Evolutionary conservation across 106 monocot species (phyloP).

Genomic region (Dendrobium nobile): DNA sequence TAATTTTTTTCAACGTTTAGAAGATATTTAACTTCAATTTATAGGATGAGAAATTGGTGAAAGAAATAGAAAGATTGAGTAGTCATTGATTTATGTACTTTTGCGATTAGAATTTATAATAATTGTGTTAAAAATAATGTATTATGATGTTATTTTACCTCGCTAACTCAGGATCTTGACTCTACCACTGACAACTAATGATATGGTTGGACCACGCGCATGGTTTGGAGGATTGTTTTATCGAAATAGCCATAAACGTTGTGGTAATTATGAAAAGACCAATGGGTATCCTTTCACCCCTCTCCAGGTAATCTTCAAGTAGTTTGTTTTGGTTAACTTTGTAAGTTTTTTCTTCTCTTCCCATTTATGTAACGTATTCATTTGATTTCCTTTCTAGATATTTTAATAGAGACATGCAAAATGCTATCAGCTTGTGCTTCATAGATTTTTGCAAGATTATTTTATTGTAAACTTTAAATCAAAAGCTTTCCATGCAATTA

Average conservation of each 20-base stretch:
- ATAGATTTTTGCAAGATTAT: neutral
- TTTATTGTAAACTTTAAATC: neutral
- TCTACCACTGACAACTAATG: constrained; percentile 30
- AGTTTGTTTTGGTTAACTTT: neutral
- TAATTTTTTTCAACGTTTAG: neutral
- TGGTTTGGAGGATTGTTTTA: constrained; percentile 55
- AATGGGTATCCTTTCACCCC: constrained; percentile 30
- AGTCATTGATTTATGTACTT: neutral
- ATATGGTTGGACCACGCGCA: constrained; percentile 61
- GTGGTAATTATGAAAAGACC: constrained; percentile 18
- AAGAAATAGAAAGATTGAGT: neutral
- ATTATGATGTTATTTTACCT: neutral
- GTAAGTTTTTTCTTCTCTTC: neutral
- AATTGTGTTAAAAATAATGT: neutral
- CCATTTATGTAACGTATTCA: neutral
- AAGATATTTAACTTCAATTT: neutral
- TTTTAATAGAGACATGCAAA: neutral
- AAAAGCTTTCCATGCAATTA: too few species aligned
- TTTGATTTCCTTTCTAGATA: neutral
- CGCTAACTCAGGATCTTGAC: neutral
- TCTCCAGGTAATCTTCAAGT: constrained; percentile 33
- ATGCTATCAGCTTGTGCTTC: neutral
- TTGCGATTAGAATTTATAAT: neutral
- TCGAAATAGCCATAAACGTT: constrained; percentile 30
- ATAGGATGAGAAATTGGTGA: too few species aligned